Base-by-base conservation (phyloP, 352 stramenopile genomes). In the Pythium folliculosum region DNA sequence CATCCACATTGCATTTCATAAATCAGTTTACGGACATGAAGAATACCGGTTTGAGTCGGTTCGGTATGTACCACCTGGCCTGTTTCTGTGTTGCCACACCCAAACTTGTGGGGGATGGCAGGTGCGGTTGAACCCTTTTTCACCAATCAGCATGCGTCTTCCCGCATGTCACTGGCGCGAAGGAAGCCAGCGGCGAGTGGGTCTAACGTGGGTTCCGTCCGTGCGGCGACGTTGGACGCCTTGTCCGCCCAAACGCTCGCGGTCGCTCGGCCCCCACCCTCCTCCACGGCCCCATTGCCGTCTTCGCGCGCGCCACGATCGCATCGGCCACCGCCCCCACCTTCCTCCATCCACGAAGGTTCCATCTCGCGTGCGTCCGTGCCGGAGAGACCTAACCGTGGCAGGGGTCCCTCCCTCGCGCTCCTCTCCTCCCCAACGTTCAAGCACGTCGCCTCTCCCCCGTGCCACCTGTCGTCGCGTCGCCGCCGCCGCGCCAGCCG, bases 111-210 rank as follows among this genome's bases (percentile, higher is more conserved):
- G 40, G 37, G 40, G 14, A 47, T n/a, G 1, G 35, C 35, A 40
- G 35, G 35, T 40, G 35, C 12, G 8, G 35, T 5, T 47, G 1
- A 2, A 47, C 5, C 14, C 2, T 40, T 48, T 64, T 64, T 27
- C 48, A 27, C 57, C 44, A 56, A 53, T 64, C 44, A 35, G 0
- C 47, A 0, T 1, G n/a, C 16, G 23, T 19, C 6, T n/a, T 32
- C 1, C 44, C 9, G 49, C 60, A 60, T 66, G 60, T 66, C 60
- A 66, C 60, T 66, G 49, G 25, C 37, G 38, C 49, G 60, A 66
- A 66, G 60, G 60, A 66, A 66, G 60, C 60, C 60, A 66, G 60
- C 60, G 60, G 25, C 49, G 25, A 1, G 10, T 51, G 40, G 40
- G 40, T 47, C 40, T 47, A 47, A 47, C 40, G 40, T 47, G 40